Evolutionary conservation across 768 basidiomycete genomes (phyloP), one percentile per base, ranked within the genome.

Genomic region (Pseudohyphozyma bogoriensis): DNA sequence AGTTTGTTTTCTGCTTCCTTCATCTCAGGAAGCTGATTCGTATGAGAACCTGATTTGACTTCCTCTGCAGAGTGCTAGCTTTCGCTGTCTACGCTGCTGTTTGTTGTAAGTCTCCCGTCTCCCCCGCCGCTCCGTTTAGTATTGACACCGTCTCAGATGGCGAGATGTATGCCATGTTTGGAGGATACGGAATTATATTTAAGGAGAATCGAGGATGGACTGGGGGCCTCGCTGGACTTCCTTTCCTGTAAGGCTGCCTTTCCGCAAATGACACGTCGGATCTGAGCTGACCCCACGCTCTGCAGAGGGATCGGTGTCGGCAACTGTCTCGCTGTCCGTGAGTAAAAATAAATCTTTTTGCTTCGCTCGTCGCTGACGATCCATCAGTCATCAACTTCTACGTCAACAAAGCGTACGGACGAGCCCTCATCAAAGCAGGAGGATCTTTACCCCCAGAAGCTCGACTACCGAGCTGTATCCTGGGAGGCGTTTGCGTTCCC

Each of bases 151-250:
- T n/a, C n/a, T n/a, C n/a, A n/a, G n/a, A n/a, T n/a, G n/a, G n/a
- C n/a, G n/a, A n/a, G n/a, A n/a, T n/a, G n/a, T n/a, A n/a, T n/a
- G n/a, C n/a, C n/a, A n/a, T n/a, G 46, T 73, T 72, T 57, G 58
- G 64, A 9, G 75, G 75, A 12, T 76, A 75, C 69, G 75, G 76
- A 1, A 73, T 74, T 58, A 71, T 77, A 42, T 78, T 76, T 69
- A 68, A 73, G 58, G 60, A 67, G 16, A 61, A 59, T n/a, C 72
- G 73, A 39, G 76, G 76, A 24, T 78, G 75, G 75, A 70, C 66
- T 11, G 65, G 73, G 15, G 76, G 77, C 50, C 53, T 75, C 22
- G 73, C 72, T 12, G 77, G 76, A 26, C 71, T 78, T 16, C 73
- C 73, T 13, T 74, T 74, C 70, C 47, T 74, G 40, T 42, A 42